Percentiles rank a stretch among this genome's conserved stretches.
Evolutionary conservation across 2,329 filamentous ascomycete genomes (phyloP).

Genomic region (Amauroascus niger): DNA sequence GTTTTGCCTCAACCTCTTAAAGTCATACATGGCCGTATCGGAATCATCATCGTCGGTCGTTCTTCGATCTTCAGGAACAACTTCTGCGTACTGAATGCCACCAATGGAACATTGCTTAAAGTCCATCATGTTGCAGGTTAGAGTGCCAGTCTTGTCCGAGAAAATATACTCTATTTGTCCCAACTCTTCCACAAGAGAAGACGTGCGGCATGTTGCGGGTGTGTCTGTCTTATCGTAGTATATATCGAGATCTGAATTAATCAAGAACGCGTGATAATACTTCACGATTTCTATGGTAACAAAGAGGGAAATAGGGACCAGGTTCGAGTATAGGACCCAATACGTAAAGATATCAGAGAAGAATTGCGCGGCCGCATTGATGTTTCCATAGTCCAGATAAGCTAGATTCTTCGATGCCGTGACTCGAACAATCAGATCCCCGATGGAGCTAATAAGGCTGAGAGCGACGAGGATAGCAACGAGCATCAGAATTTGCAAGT

Average conservation of each 20-base stretch:
- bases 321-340: constrained; percentile 93
- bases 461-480: constrained; percentile 73
- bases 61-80: constrained; percentile 80
- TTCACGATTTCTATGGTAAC: constrained; percentile 97
- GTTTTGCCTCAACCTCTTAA: constrained; percentile 64
- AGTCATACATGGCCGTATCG: constrained; percentile 74
- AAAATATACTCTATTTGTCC: constrained; percentile 99
- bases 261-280: constrained; percentile 94
- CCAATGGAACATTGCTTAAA: constrained; percentile 92
- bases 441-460: constrained; percentile 81
- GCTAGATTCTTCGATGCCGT: constrained; percentile 52
- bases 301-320: constrained; percentile 95
- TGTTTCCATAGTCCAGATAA: constrained; percentile 61
- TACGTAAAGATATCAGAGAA: constrained; percentile 94
- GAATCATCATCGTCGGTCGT: constrained; percentile 62
- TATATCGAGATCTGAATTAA: constrained; percentile 95
- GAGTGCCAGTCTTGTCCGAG: constrained; percentile 91
- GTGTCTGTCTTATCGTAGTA: constrained; percentile 95
- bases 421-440: constrained; percentile 71
- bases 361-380: constrained; percentile 67
- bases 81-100: constrained; percentile 86
- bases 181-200: constrained; percentile 89
- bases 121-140: constrained; percentile 99
- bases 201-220: constrained; percentile 89
- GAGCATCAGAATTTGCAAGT: constrained; percentile 83